A percentile compares a stretch with the other conserved stretches of the same genome.
phyloP scores from a whole-genome alignment of 768 basidiomycete genomes.

The Termitomyces sp. region DNA sequence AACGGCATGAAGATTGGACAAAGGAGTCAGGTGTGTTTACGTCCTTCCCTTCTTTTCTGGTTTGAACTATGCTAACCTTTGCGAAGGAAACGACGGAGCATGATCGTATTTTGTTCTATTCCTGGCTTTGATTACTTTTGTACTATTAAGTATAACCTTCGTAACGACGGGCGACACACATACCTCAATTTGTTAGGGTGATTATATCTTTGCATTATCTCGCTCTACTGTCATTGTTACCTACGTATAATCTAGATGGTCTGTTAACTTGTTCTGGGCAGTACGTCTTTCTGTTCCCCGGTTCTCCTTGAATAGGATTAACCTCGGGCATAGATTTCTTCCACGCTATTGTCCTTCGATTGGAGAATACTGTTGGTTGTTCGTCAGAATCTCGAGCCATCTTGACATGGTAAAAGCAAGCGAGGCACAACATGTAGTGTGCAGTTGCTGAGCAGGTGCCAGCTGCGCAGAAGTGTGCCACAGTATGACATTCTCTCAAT shows the following conservation, averaged over 20 bases:
- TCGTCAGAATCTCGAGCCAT: not conserved
- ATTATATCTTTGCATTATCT: not conserved
- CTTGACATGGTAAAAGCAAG: not conserved
- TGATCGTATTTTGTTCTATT: conserved; percentile 3
- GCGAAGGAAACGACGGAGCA: conserved; percentile 14
- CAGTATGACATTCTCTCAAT: not conserved
- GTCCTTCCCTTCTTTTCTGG: not conserved
- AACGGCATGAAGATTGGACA: conserved; percentile 81
- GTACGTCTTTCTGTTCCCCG: not conserved
- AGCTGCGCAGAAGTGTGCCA: not conserved
- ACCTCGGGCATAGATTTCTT: not conserved
- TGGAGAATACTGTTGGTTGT: too few species aligned
- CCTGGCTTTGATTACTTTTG: not conserved
- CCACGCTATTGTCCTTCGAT: not conserved
- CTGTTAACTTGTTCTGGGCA: not conserved
- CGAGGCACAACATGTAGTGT: not conserved
- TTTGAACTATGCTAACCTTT: not conserved
- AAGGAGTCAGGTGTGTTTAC: conserved; percentile 66
- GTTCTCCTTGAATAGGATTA: not conserved
- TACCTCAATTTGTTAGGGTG: not conserved
- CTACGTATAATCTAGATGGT: conserved; percentile 2
- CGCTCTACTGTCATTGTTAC: not conserved
- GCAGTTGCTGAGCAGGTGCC: not conserved
- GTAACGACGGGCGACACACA: not conserved
- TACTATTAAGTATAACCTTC: not conserved